Conservation (phyloP, 2,329 filamentous ascomycete genomes). For the Teratosphaeria gauchensis region DNA sequence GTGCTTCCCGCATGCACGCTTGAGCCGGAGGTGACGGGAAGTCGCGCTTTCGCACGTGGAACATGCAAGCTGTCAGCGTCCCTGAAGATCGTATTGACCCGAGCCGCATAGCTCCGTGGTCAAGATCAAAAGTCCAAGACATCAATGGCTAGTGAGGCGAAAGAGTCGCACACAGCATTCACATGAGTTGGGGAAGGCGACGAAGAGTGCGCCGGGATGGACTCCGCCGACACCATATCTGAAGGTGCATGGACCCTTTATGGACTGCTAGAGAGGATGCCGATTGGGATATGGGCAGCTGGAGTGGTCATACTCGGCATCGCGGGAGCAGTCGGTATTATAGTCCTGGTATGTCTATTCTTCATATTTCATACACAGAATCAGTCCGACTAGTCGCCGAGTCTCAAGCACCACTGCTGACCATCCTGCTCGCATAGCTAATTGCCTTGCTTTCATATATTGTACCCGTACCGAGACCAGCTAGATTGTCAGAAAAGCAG, state of each 20-base stretch:
- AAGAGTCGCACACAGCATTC: neutral
- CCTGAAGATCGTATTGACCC: neutral
- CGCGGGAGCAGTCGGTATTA: conserved; percentile 14
- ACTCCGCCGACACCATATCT: conserved; percentile 22
- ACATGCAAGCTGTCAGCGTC: neutral
- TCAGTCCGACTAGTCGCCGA: neutral
- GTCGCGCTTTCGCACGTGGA: neutral
- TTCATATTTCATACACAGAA: conserved; percentile 6
- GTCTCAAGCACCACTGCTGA: neutral
- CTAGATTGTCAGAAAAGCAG: conserved; percentile 69
- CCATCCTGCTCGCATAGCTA: conserved; percentile 9
- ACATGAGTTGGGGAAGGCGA: neutral
- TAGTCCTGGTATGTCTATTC: conserved; percentile 20
- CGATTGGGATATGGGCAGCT: conserved; percentile 16
- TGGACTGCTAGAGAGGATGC: conserved; percentile 14
- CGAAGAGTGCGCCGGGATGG: conserved; percentile 13
- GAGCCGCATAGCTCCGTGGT: too few species aligned
- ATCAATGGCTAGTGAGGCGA: neutral
- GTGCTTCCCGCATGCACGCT: neutral
- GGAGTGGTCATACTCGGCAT: conserved; percentile 7
- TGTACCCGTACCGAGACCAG: conserved; percentile 68
- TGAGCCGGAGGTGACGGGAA: neutral
- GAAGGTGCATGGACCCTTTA: conserved; percentile 20
- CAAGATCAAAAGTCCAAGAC: neutral
- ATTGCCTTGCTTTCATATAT: conserved; percentile 54